phyloP scores from a whole-genome alignment of 2,329 filamentous ascomycete species.

The Botryotinia convoluta region DNA sequence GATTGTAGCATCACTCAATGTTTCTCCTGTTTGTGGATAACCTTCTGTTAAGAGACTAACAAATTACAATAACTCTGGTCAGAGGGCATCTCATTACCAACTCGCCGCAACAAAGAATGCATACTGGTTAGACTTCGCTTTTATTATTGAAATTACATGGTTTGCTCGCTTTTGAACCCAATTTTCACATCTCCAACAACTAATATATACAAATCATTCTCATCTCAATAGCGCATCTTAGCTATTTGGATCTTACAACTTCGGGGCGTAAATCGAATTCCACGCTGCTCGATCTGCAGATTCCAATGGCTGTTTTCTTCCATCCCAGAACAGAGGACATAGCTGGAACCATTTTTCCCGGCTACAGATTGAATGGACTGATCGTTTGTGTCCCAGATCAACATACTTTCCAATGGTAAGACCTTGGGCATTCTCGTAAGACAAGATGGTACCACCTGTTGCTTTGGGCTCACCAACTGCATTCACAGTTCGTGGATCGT shows the following conservation, averaged over 20 bases:
- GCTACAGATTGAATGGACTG: slow-evolving; percentile 40
- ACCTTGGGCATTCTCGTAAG: slow-evolving; percentile 38
- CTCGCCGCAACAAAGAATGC: too few relatives aligned
- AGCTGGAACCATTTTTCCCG: slow-evolving; percentile 45
- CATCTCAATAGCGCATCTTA: background rate
- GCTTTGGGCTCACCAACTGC: slow-evolving; percentile 70
- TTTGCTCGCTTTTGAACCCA: background rate
- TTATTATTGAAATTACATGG: background rate
- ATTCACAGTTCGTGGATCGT: slow-evolving; percentile 55
- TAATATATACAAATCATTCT: background rate
- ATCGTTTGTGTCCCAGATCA: slow-evolving; percentile 42
- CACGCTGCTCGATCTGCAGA: slow-evolving; percentile 46
- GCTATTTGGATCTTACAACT: slow-evolving; percentile 37
- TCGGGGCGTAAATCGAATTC: slow-evolving; percentile 40
- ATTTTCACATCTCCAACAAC: background rate
- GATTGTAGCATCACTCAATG: background rate
- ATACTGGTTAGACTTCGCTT: background rate
- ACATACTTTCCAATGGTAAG: slow-evolving; percentile 40
- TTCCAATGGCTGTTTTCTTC: slow-evolving; percentile 44
- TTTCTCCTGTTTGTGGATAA: background rate
- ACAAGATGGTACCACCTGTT: slow-evolving; percentile 64
- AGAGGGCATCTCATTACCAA: background rate
- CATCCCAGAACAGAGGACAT: slow-evolving; percentile 50
- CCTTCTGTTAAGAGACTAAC: background rate
- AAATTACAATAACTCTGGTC: background rate